Evolutionary conservation across 768 basidiomycete species (phyloP).

Genomic region (Termitomyces sp.): DNA sequence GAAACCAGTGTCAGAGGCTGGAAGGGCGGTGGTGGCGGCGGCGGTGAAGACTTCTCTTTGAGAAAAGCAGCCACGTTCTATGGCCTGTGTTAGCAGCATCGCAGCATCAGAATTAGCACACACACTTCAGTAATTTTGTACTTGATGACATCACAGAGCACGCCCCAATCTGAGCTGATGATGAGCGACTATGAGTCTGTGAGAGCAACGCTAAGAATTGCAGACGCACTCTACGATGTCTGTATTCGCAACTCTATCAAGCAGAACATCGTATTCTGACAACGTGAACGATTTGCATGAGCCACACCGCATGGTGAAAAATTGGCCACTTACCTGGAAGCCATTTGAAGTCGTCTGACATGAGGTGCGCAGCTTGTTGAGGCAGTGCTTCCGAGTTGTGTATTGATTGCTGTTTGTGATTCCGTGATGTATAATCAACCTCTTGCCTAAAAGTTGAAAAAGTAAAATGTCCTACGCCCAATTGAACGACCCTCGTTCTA

Average conservation of each 20-base stretch:
- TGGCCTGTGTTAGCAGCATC: conserved; percentile 5
- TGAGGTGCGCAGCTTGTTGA: conserved; percentile 1
- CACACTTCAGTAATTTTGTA: conserved; percentile 64
- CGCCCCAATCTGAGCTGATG: conserved; percentile 65
- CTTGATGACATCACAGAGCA: conserved; percentile 71
- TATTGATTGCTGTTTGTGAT: no score
- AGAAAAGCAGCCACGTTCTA: conserved; percentile 56
- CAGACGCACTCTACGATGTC: conserved; percentile 59
- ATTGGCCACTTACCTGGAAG: conserved; percentile 41
- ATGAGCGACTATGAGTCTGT: conserved; percentile 13
- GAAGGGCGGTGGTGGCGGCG: conserved; percentile 36
- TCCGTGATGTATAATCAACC: no score
- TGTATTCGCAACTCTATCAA: conserved; percentile 63
- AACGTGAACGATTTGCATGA: background rate
- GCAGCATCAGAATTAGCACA: conserved; percentile 14
- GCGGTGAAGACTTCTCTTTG: conserved; percentile 34
- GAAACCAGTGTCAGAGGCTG: conserved; percentile 41
- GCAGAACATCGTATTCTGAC: conserved; percentile 55
- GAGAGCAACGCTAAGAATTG: conserved; percentile 8
- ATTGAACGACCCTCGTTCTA: conserved; percentile 19
- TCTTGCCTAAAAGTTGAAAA: background rate
- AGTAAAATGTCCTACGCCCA: conserved; percentile 31
- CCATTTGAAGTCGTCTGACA: conserved; percentile 43
- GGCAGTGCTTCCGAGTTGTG: background rate
- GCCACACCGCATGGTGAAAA: background rate